Base-by-base conservation (phyloP, 1,284 basidiomycete genomes). In the Stygiomarasmius scandens region DNA sequence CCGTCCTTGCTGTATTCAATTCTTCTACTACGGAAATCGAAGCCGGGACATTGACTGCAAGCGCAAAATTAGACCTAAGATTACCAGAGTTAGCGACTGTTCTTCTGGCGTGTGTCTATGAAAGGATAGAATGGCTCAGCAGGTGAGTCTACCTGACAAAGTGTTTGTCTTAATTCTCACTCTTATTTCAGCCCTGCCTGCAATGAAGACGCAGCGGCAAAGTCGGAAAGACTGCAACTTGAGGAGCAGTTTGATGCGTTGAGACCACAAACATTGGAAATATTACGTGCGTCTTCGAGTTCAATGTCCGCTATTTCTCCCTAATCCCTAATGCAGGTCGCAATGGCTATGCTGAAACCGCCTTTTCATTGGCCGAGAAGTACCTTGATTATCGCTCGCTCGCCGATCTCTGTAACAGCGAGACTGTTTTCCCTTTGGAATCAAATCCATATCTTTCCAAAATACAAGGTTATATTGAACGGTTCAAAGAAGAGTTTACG, bases 331-430 rank as follows among this genome's bases (percentile, higher is more conserved):
- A 20, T 53, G 3, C 49, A 90, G 87, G 87, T n/a, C 79, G 79
- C 52, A 85, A 86, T 56, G 89, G 88, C 3, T 81, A 89, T 61
- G 79, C 82, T 8, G 78, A 83, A 34, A 75, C 86, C 50, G 94
- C 94, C 0, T 95, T 94, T 70, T 71, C 77, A 6, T 82, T 97
- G 1, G 94, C 95, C 1, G 93, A 96, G 66, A 80, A 89, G 62
- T 95, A 95, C 69, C 80, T 80, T 23, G 95, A 97, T 70, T 97
- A 92, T 75, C 77, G 82, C 12, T 92, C 86, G 36, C 81, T 98
- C 9, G 93, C 90, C 20, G 84, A 89, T 44, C 80, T 98, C 3
- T 95, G 92, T 71, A 85, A 93, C 68, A 82, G 83, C 58, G 84
- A 84, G 14, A 76, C 72, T 3, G 78, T 86, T 9, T 89, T 84